Base-by-base conservation (phyloP, 2,329 filamentous ascomycete species). In the Bertia moriformis region DNA sequence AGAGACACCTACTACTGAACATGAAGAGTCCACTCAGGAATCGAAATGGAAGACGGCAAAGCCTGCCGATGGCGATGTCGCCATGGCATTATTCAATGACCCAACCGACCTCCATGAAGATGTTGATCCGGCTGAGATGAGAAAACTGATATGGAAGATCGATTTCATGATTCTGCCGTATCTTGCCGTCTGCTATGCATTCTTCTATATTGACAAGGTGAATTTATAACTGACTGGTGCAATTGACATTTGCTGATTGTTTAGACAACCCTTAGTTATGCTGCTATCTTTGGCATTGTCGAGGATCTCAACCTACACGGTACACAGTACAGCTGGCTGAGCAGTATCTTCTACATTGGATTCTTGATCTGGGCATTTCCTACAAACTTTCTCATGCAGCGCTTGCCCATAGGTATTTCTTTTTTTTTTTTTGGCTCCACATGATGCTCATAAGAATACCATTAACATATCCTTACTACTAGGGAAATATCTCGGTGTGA, bases 151-250 rank as follows among this genome's bases (percentile, higher is more conserved):
- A 14, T 57, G 67, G 46, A 76, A 73, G 50, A 70, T 76, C 40
- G 71, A 77, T 45, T 56, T 66, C 4, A 69, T 73, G 62, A 72
- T 76, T 43, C 43, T 76, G n/a, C 71, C 71, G 2, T 68, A 69
- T 42, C 49, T 71, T 27, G 63, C 62, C 2, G 64, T 71, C 36
- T 71, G 65, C 44, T 71, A 71, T 49, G 62, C 64, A 1, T 71
- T 71, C 48, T 59, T 58, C 42, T 69, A 68, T 41, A 67, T 69
- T 20, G 53, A 57, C 38, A 54, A 35, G 32, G 32, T 35, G 7
- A 15, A 15, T 35, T 17, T 29, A 10, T 29, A n/a, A 45, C 27
- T 4, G 44, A 15, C 14, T 37, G 39, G 10, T 38, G 17, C 15
- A 5, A 14, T 33, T 18, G 13, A 4, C 14, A n/a, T n/a, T n/a